These are phyloP conservation scores for Ceratobasidium sp. DNA, from an alignment of 1,284 basidiomycete genomes.

Conservation along the genomic window DNA sequence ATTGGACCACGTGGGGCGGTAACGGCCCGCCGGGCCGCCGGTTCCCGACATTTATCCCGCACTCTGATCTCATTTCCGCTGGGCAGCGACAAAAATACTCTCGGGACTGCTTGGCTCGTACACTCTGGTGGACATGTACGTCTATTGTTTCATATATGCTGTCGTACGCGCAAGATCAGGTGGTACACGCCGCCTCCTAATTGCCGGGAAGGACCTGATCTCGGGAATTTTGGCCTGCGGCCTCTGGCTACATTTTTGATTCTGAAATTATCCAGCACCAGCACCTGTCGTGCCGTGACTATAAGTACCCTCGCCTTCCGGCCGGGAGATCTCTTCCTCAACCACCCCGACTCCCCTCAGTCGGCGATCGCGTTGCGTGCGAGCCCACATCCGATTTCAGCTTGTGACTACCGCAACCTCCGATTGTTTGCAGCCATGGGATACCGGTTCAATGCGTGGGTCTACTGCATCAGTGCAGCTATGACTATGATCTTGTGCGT, in stretches of 20 bases:
- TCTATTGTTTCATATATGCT: conserved; percentile 14
- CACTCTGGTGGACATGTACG: background rate
- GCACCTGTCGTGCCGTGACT: conserved; percentile 4
- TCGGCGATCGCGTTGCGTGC: conserved; percentile 37
- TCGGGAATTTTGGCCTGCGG: conserved; percentile 22
- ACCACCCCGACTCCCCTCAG: conserved; percentile 33
- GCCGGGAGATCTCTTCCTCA: conserved; percentile 22
- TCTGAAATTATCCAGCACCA: conserved; percentile 26
- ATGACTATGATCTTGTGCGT: conserved; percentile 46
- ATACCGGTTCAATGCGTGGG: conserved; percentile 41
- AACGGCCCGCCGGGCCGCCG: conserved; percentile 38
- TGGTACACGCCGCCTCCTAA: conserved; percentile 3
- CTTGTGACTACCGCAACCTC: conserved; percentile 14
- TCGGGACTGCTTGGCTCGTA: conserved; percentile 12
- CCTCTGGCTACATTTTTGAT: background rate
- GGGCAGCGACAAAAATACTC: conserved; percentile 39
- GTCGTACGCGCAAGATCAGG: conserved; percentile 7
- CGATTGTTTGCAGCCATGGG: conserved; percentile 30
- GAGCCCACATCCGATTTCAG: conserved; percentile 1
- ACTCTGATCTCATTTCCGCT: conserved; percentile 16
- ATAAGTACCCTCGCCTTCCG: conserved; percentile 39
- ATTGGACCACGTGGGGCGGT: conserved; percentile 37
- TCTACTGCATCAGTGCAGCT: conserved; percentile 44
- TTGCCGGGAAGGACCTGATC: conserved; percentile 18
- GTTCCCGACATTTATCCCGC: conserved; percentile 11